These are phyloP conservation scores for Penicillium coffeae DNA, from an alignment of 495 filamentous ascomycete species.

Conservation along the genomic window DNA sequence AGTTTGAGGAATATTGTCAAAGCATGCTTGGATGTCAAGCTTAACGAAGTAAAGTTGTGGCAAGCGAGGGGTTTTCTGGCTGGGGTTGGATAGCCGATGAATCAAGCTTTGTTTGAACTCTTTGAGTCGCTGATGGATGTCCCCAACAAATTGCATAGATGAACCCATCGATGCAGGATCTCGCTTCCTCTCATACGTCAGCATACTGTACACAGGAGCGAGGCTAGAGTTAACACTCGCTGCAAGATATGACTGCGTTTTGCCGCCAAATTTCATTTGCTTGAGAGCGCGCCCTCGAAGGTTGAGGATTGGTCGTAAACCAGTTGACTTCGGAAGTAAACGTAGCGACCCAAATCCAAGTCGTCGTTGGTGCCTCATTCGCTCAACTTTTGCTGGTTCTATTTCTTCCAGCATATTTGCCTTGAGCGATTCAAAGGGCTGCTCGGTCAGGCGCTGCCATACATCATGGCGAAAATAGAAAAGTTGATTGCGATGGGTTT, in stretches of 20 bases:
- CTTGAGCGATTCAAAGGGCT: constrained; percentile 67
- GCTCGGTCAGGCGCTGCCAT: constrained; percentile 74
- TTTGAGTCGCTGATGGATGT: constrained; percentile 75
- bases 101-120: constrained; percentile 52
- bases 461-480: constrained; percentile 96
- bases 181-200: constrained; percentile 71
- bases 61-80: neutral
- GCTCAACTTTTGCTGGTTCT: constrained; percentile 50
- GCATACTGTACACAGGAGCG: constrained; percentile 67
- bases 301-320: constrained; percentile 83
- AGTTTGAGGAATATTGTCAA: constrained; percentile 89
- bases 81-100: neutral
- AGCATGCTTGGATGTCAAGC: constrained; percentile 86
- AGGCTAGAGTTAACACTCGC: constrained; percentile 79
- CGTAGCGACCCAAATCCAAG: constrained; percentile 79
- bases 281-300: constrained; percentile 60
- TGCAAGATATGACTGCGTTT: constrained; percentile 47
- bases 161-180: constrained; percentile 65
- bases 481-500: constrained; percentile 69
- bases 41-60: constrained; percentile 76
- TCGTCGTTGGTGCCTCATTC: constrained; percentile 54
- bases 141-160: constrained; percentile 73
- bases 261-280: constrained; percentile 38
- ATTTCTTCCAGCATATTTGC: constrained; percentile 75
- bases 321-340: constrained; percentile 68